These are phyloP conservation scores for Hypoxylon sp. DNA, from an alignment of 2,329 filamentous ascomycete species.

Conservation along the genomic window DNA sequence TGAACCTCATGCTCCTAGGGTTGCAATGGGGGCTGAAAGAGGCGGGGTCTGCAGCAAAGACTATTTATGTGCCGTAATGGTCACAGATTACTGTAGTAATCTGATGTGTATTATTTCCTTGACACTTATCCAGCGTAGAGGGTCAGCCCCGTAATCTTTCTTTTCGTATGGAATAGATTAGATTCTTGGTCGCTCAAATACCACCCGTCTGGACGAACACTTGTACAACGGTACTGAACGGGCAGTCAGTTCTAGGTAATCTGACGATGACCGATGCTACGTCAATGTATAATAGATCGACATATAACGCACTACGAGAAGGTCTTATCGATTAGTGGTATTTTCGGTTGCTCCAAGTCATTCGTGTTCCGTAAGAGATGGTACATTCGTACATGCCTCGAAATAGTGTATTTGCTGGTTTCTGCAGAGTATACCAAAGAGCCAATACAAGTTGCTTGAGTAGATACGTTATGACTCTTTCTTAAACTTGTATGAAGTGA, in stretches of 20 bases:
- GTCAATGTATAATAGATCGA: constrained; percentile 1
- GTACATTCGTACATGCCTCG: not conserved
- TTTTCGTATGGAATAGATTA: not conserved
- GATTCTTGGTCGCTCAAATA: not conserved
- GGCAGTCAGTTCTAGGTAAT: not conserved
- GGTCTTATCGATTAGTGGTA: not conserved
- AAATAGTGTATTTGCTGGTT: not conserved
- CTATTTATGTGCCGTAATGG: constrained; percentile 15
- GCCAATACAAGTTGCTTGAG: not conserved
- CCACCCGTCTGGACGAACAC: not conserved
- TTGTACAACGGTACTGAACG: constrained; percentile 1
- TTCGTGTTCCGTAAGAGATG: not conserved
- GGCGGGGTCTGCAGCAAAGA: constrained; percentile 39
- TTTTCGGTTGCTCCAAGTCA: not conserved
- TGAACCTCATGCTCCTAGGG: constrained; percentile 17
- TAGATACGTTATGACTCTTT: not conserved
- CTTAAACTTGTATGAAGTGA: not conserved
- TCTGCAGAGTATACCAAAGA: not conserved
- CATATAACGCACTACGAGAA: not conserved
- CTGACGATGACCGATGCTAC: not conserved
- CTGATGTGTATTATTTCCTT: constrained; percentile 15
- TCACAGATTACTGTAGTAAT: constrained; percentile 30
- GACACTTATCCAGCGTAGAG: not conserved
- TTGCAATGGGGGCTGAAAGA: constrained; percentile 36
- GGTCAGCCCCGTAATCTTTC: constrained; percentile 6